These are phyloP conservation scores for Colletotrichum cuscutae DNA, from an alignment of 2,329 filamentous ascomycete genomes.

Conservation along the genomic window DNA sequence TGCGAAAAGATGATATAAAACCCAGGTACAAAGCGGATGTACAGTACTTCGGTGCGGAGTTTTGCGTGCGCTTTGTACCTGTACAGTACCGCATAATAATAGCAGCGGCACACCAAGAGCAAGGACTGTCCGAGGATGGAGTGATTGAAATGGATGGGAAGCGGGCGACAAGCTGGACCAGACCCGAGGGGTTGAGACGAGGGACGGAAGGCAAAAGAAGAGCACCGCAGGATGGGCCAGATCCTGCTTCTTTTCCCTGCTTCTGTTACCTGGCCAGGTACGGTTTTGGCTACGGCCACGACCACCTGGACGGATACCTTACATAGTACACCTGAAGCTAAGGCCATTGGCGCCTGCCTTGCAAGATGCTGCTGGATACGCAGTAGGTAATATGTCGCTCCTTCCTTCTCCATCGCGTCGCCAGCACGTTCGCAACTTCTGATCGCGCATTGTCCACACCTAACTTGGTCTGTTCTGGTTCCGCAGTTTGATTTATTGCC, in stretches of 20 bases:
- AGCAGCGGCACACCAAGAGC: conserved; percentile 22
- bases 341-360: neutral
- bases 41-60: conserved; percentile 48
- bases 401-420: neutral
- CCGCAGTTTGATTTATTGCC: neutral
- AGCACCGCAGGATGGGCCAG: neutral
- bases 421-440: neutral
- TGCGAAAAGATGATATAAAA: conserved; percentile 39
- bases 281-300: neutral
- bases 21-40: conserved; percentile 46
- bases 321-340: neutral
- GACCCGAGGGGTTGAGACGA: neutral
- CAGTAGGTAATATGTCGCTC: neutral
- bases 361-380: neutral
- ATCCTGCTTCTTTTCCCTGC: neutral
- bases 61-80: conserved; percentile 46
- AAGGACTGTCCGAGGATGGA: conserved; percentile 3
- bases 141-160: neutral
- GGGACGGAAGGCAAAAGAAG: neutral
- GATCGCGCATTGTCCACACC: conserved; percentile 13
- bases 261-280: neutral
- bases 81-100: conserved; percentile 50
- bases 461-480: conserved; percentile 14
- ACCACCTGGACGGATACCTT: neutral
- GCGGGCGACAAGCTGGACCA: neutral